A percentile compares a stretch with the other conserved stretches of the same genome.
Evolutionary conservation across 2,329 filamentous ascomycete species (phyloP).

Genomic region (Iodosphaeria phyllophila): DNA sequence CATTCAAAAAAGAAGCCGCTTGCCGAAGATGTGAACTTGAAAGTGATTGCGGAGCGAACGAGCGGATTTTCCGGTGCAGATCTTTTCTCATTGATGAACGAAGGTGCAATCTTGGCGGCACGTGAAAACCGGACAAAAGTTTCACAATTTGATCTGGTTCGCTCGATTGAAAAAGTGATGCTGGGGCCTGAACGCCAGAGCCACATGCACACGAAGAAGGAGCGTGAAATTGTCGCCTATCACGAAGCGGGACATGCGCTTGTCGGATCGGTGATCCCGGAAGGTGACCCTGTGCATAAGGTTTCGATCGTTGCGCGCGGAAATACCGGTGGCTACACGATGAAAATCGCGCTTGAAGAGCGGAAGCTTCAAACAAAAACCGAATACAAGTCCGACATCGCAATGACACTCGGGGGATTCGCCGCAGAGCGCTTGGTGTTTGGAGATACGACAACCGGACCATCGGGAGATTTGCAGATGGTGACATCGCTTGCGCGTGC

Average conservation of each 20-base stretch:
- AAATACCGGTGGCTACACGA: neutral
- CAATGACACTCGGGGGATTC: neutral
- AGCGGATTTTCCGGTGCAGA: neutral
- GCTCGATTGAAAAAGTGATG: neutral
- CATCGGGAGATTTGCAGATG: neutral
- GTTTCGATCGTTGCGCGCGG: neutral
- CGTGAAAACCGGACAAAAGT: neutral
- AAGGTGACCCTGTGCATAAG: neutral
- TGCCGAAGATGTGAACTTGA: neutral
- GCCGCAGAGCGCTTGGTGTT: neutral
- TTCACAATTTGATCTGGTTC: neutral
- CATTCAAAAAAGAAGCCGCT: slow-evolving; percentile 64
- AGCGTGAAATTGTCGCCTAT: neutral
- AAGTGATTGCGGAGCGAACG: neutral
- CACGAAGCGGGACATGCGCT: neutral
- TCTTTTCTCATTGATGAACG: neutral
- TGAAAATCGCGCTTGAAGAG: neutral
- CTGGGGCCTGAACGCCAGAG: neutral
- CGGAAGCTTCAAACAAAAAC: neutral
- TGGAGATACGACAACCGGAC: neutral
- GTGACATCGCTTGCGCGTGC: neutral
- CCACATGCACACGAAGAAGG: neutral
- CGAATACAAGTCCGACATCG: neutral
- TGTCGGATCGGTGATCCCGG: neutral
- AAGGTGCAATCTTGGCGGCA: neutral